Base-by-base conservation (phyloP, 2,329 filamentous ascomycete species). In the Laburnicola sp. region DNA sequence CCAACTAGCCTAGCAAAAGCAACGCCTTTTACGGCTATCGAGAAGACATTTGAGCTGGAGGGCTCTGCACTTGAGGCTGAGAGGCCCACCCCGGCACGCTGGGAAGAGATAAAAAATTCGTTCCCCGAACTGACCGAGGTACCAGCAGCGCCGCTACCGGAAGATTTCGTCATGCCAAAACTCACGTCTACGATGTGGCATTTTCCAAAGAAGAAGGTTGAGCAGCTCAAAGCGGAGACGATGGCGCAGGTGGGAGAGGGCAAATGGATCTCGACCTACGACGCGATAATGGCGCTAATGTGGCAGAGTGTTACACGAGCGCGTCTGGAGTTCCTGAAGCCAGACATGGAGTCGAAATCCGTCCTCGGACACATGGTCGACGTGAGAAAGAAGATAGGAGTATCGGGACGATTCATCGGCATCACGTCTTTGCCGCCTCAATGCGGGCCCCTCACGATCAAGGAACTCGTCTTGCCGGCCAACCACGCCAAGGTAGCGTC, bases 161-260 rank as follows among this genome's bases (percentile, higher is more conserved):
- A 56, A 8, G 59, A 57, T 47, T 64, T 62, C 50, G 57, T 57
- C 47, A 62, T 62, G 57, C 64, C 64, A 9, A 35, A 30, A 6
- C 40, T 67, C 9, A 54, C 53, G 23, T 46, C 44, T 10, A 45
- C 43, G 6, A 32, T 51, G 38, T 47, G 41, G n/a, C 49, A 51
- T 30, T 26, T 51, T 6, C 40, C 23, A 9, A 50, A 43, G 10
- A 39, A 35, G 6, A 50, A 46, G 16, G 36, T 42, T 23, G 21
- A 21, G 16, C 9, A 36, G 28, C 28, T 54, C n/a, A 49, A 42
- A 23, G 34, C 16, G 5, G 37, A 32, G 4, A 43, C 37, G 3
- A 10, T 10, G 28, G 5, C 28, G 10, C 23, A n/a, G 25, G 35
- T 43, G 3, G 27, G 3, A 4, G 30, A 42, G n/a, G 32, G 36